Conservation (phyloP, 257 asterid genomes). For the Penstemon barbatus region DNA sequence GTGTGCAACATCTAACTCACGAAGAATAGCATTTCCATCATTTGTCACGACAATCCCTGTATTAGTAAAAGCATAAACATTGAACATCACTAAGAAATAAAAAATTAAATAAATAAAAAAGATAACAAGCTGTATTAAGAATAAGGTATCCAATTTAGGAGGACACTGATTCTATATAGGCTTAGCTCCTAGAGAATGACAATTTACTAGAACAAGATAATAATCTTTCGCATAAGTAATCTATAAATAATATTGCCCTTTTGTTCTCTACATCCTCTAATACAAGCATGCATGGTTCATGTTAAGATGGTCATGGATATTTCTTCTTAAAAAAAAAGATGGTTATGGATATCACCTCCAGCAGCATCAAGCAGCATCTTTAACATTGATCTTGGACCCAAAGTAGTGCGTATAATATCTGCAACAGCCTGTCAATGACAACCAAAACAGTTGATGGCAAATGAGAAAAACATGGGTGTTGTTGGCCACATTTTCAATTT, state of each 20-base stretch:
- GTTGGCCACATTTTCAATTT: no score
- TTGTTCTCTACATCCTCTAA: conserved; percentile 16
- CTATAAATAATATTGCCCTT: conserved; percentile 3
- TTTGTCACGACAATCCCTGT: conserved; percentile 94
- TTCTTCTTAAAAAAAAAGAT: no score
- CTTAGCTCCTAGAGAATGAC: no score
- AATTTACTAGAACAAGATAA: no score
- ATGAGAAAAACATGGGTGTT: no score
- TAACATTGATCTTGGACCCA: conserved; percentile 93
- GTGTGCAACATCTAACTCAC: conserved; percentile 92
- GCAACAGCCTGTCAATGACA: conserved; percentile 76
- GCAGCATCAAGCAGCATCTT: conserved; percentile 90
- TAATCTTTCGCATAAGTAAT: neutral
- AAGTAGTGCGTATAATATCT: conserved; percentile 85
- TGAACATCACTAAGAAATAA: neutral
- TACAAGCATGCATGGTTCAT: conserved; percentile 10
- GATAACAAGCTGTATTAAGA: no score
- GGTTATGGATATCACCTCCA: conserved; percentile 51
- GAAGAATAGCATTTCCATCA: conserved; percentile 96
- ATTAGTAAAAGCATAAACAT: conserved; percentile 19
- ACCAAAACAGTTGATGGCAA: conserved; percentile 6
- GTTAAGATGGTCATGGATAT: neutral
- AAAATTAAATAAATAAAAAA: neutral
- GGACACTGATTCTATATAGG: neutral
- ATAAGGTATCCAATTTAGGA: neutral